Evolutionary conservation across 1,284 basidiomycete species (phyloP).

Genomic region (Erythrobasidium hasegawianum): DNA sequence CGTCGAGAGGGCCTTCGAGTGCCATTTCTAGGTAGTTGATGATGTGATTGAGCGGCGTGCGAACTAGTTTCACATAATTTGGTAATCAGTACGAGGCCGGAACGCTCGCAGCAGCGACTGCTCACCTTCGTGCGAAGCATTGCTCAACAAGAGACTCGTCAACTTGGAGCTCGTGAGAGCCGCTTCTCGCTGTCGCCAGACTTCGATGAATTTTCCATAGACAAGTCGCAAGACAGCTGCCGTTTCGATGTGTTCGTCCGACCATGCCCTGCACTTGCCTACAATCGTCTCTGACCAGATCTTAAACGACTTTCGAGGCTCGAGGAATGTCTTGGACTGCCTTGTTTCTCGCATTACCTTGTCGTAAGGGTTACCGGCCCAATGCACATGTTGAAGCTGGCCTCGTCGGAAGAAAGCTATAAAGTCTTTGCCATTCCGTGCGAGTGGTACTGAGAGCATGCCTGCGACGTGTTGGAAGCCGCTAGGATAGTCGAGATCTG

Average conservation of each 20-base stretch:
- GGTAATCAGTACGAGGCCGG: neutral
- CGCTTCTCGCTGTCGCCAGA: conserved; percentile 80
- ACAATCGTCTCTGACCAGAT: conserved; percentile 74
- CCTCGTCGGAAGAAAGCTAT: conserved; percentile 78
- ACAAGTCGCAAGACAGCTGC: conserved; percentile 79
- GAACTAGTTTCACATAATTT: conserved; percentile 53
- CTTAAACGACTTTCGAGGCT: conserved; percentile 74
- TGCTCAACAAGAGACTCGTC: conserved; percentile 75
- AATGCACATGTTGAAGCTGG: conserved; percentile 66
- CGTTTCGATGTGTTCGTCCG: conserved; percentile 82
- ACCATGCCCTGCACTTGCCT: conserved; percentile 71
- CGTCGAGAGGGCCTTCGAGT: conserved; percentile 70
- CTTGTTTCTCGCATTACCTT: conserved; percentile 45
- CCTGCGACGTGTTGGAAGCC: conserved; percentile 73
- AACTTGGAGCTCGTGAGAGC: conserved; percentile 72
- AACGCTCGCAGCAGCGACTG: conserved; percentile 30
- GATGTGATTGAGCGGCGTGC: conserved; percentile 70
- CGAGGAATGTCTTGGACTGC: conserved; percentile 54
- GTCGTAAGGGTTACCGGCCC: conserved; percentile 74
- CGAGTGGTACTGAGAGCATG: conserved; percentile 65
- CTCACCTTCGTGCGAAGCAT: conserved; percentile 78
- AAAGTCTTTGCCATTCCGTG: conserved; percentile 53
- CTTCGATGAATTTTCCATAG: conserved; percentile 79
- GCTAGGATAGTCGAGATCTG: conserved; percentile 66
- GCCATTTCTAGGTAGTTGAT: conserved; percentile 81